Conservation (phyloP, 768 basidiomycete species). For the Leccinum variicolor region DNA sequence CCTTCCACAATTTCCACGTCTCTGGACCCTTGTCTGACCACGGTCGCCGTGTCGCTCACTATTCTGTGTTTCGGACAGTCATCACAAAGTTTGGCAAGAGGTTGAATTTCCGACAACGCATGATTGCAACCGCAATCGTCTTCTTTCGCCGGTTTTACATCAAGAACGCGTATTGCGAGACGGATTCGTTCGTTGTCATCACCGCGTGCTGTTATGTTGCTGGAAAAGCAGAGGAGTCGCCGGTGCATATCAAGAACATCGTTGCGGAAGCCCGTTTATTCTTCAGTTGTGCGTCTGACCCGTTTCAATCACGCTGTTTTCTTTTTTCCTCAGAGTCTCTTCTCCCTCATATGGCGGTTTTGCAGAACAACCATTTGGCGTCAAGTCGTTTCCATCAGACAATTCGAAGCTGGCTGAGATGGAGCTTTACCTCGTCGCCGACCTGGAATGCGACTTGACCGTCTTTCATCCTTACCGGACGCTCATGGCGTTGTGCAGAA, state of each 20-base stretch:
- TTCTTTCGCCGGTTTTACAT: conserved; percentile 97
- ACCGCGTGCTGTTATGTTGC: conserved; percentile 95
- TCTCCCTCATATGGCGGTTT: not conserved
- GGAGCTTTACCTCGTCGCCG: conserved; percentile 98
- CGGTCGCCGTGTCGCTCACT: not conserved
- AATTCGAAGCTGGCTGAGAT: conserved; percentile 94
- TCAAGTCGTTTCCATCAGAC: conserved; percentile 82
- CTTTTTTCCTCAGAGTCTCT: not conserved
- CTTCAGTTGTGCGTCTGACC: conserved; percentile 60
- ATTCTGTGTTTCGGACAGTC: conserved; percentile 39
- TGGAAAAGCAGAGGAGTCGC: conserved; percentile 95
- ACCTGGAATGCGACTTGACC: conserved; percentile 91
- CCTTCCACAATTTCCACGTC: not conserved
- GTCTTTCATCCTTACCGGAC: conserved; percentile 96
- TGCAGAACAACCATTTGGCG: conserved; percentile 63
- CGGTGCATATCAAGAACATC: conserved; percentile 91
- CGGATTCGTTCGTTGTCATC: conserved; percentile 90
- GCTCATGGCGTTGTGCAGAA: conserved; percentile 71
- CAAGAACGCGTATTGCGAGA: conserved; percentile 94
- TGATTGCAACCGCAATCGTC: conserved; percentile 90
- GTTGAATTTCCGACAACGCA: conserved; percentile 79
- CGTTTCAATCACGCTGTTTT: not conserved
- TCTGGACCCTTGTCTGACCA: not conserved
- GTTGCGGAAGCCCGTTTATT: conserved; percentile 77
- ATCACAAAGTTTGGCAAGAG: conserved; percentile 87